Percentiles rank a stretch among this genome's conserved stretches.
phyloP scores from a whole-genome alignment of 2,329 filamentous ascomycete genomes.

The Cylindrodendrum hubeiense region DNA sequence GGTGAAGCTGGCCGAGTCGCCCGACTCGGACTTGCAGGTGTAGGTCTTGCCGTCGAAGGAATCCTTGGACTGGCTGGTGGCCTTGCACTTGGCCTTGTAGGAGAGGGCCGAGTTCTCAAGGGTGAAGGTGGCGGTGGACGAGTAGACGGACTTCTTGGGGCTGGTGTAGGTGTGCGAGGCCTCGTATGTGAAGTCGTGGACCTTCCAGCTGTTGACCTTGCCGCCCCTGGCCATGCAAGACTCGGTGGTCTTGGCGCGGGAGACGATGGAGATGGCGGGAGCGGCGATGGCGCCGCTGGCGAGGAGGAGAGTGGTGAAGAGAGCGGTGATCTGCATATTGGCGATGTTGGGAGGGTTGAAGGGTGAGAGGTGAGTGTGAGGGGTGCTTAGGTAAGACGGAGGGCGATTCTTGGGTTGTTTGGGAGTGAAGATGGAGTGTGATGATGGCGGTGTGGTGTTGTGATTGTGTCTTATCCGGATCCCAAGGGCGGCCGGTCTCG shows the following conservation, averaged over 20 bases:
- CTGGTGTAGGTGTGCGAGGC: conserved; percentile 61
- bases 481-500: conserved; percentile 18
- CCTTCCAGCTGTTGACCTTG: conserved; percentile 51
- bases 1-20: conserved; percentile 54
- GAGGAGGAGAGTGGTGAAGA: conserved; percentile 44
- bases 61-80: conserved; percentile 55
- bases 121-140: conserved; percentile 61
- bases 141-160: conserved; percentile 62
- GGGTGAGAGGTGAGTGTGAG: conserved; percentile 1
- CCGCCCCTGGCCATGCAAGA: conserved; percentile 41
- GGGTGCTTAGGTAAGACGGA: conserved; percentile 10
- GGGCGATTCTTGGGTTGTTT: conserved; percentile 32
- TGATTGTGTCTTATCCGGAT: not conserved
- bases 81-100: conserved; percentile 55
- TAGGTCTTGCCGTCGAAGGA: conserved; percentile 65
- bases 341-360: conserved; percentile 7
- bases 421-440: conserved; percentile 20
- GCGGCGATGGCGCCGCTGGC: conserved; percentile 44
- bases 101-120: conserved; percentile 60
- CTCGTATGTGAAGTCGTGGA: conserved; percentile 61
- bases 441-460: conserved; percentile 2
- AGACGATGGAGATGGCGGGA: conserved; percentile 33
- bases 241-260: conserved; percentile 24
- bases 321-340: conserved; percentile 39
- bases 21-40: conserved; percentile 51